phyloP scores from a whole-genome alignment of 2,329 filamentous ascomycete genomes.

The Drechslera avenae region DNA sequence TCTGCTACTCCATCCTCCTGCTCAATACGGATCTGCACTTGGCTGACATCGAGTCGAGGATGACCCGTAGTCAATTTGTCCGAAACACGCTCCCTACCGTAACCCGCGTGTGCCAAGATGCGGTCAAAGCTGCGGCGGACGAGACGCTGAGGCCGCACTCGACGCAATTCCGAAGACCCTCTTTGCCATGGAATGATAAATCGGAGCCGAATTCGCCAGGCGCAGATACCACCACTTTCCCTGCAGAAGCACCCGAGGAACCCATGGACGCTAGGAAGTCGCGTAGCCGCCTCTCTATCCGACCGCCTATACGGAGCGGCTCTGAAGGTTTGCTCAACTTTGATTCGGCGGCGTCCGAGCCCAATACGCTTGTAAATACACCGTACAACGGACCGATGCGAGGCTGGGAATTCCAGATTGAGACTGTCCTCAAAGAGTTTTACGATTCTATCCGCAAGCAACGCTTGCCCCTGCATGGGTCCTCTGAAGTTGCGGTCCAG shows the following conservation, averaged over 20 bases:
- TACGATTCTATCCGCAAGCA: constrained; percentile 88
- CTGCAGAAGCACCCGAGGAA: constrained; percentile 38
- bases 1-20: constrained; percentile 93
- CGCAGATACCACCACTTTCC: constrained; percentile 34
- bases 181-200: constrained; percentile 43
- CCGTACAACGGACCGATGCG: constrained; percentile 76
- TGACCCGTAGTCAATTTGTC: constrained; percentile 93
- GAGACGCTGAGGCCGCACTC: constrained; percentile 44
- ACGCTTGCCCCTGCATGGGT: constrained; percentile 83
- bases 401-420: constrained; percentile 87
- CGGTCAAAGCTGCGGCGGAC: constrained; percentile 52
- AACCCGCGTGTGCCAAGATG: constrained; percentile 73
- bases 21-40: constrained; percentile 95
- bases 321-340: constrained; percentile 42
- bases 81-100: constrained; percentile 96
- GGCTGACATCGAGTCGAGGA: constrained; percentile 93
- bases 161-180: constrained; percentile 41
- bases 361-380: constrained; percentile 77
- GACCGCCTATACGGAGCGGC: constrained; percentile 46
- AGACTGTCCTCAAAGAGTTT: constrained; percentile 88
- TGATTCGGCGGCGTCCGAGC: constrained; percentile 55
- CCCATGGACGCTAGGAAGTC: constrained; percentile 44
- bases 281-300: constrained; percentile 51
- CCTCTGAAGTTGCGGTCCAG: constrained; percentile 55
- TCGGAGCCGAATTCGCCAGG: constrained; percentile 44